A percentile compares a stretch with the other conserved stretches of the same genome.
phyloP scores from a whole-genome alignment of 177 flowering plant genomes.

The Vitis hybrid region DNA sequence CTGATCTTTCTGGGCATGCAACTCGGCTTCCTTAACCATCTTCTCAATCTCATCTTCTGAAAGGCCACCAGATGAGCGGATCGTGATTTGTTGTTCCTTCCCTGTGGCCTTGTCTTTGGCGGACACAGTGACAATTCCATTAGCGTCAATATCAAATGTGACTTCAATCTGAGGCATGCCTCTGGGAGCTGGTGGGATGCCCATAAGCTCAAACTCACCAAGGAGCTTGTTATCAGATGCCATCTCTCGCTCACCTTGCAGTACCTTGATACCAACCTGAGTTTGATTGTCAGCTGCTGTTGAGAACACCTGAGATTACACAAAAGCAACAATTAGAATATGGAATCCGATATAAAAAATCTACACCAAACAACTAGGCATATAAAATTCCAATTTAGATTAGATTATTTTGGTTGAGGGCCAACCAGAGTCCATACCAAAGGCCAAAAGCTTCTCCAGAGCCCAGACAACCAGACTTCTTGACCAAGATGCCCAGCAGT shows the following conservation, averaged over 20 bases:
- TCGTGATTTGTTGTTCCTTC: slow-evolving; percentile 77
- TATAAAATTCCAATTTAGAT: neutral
- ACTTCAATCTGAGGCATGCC: slow-evolving; percentile 83
- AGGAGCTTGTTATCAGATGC: slow-evolving; percentile 74
- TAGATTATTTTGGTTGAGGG: neutral
- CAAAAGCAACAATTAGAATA: neutral
- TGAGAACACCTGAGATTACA: slow-evolving; percentile 57
- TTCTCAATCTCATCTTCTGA: slow-evolving; percentile 82
- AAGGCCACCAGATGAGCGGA: slow-evolving; percentile 79
- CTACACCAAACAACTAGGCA: neutral
- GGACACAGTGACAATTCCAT: slow-evolving; percentile 80
- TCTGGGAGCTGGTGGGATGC: slow-evolving; percentile 78
- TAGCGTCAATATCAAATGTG: slow-evolving; percentile 79
- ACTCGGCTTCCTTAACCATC: slow-evolving; percentile 84
- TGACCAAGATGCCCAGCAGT: neutral
- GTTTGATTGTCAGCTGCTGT: slow-evolving; percentile 88
- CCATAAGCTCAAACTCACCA: slow-evolving; percentile 77
- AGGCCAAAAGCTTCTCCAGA: neutral
- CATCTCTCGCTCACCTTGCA: slow-evolving; percentile 88
- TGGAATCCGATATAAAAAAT: slow-evolving; percentile 1
- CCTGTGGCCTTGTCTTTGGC: slow-evolving; percentile 77
- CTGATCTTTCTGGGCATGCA: slow-evolving; percentile 65
- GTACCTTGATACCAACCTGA: slow-evolving; percentile 71
- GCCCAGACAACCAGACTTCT: neutral
- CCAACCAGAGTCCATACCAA: neutral